Evolutionary conservation across 768 basidiomycete species (phyloP), one percentile per base, ranked within the genome.

Genomic region (Macrolepiota albuminosa): DNA sequence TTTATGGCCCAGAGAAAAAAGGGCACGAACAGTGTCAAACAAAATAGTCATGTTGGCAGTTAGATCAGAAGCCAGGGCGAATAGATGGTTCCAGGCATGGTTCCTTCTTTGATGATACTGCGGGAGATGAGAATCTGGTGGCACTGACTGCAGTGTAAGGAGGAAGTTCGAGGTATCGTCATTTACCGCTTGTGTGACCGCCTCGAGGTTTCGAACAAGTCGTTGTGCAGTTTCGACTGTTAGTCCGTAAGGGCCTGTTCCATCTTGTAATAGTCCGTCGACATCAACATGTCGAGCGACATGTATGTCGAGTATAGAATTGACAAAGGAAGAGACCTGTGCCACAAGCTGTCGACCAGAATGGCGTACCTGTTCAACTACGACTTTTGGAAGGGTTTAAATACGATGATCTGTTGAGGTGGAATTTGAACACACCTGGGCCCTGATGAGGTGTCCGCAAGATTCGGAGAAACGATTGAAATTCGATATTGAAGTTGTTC

Each of bases 251-350:
- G 76, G 68, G n/a, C 82, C 76, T 5, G 74, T 75, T 0, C 78
- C 73, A 39, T 83, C 80, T 62, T 81, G 77, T 31, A 78, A 77
- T 59, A 89, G 78, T 21, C 89, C 89, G 64, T 93, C 90, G 57
- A 95, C 84, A 68, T 95, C 94, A 61, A 95, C 85, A 69, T 87
- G 84, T 29, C 85, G 83, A 24, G 92, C 91, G 56, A 95, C 73
- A 70, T 94, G 87, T 61, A 94, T 80, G 63, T 91, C 86, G 29
- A 83, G 80, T 42, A 87, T 77, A 53, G 81, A 78, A 7, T 74
- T 69, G 33, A 93, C 72, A 58, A 91, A 83, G 3, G 78, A 70
- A 1, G 86, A 81, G 33, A 92, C 71, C 56, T 82, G 78, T 0
- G 81, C 75, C 36, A 90, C 70, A 31, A 84, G 73, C 48, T 76